Percentiles rank a stretch among this genome's conserved stretches.
Evolutionary conservation across 2,329 filamentous ascomycete species (phyloP).

Genomic region (Paecilomyces sp.): DNA sequence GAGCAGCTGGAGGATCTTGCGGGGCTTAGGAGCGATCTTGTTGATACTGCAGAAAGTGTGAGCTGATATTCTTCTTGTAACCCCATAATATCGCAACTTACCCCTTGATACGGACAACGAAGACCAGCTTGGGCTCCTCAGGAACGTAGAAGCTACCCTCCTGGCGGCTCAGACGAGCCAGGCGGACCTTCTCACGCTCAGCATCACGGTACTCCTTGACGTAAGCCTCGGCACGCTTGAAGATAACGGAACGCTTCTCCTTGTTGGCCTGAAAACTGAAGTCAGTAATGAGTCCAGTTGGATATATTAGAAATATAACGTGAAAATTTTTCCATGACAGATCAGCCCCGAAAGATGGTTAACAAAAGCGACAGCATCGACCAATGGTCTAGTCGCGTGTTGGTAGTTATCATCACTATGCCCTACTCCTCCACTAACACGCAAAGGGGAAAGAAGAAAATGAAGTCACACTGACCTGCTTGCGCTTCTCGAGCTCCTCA

Average conservation of each 20-base stretch:
- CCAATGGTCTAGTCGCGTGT: conserved; percentile 83
- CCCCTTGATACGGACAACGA: conserved; percentile 99
- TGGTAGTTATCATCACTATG: conserved; percentile 81
- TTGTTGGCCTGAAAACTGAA: conserved; percentile 70
- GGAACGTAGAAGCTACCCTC: conserved; percentile 90
- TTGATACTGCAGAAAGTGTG: conserved; percentile 70
- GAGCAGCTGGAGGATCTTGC: conserved; percentile 99
- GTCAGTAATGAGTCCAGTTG: conserved; percentile 18
- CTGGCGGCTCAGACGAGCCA: conserved; percentile 81
- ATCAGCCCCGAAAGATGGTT: conserved; percentile 68
- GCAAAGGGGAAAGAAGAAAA: conserved; percentile 8
- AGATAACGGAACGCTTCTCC: conserved; percentile 97
- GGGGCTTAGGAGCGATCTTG: conserved; percentile 99
- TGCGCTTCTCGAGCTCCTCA: conserved; percentile 75
- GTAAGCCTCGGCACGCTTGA: conserved; percentile 99
- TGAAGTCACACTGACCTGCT: conserved; percentile 64
- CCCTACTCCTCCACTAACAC: conserved; percentile 27
- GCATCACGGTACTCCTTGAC: conserved; percentile 98
- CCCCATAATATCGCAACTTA: conserved; percentile 34
- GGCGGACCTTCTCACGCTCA: conserved; percentile 97
- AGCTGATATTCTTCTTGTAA: conserved; percentile 1
- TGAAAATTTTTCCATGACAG: conserved; percentile 7
- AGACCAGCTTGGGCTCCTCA: conserved; percentile 92
- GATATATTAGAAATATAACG: conserved; percentile 3
- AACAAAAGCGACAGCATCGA: conserved; percentile 84